Percentiles rank a stretch among this genome's conserved stretches.
These are phyloP conservation scores for Leccinum variicolor DNA, from an alignment of 768 basidiomycete species.

Conservation along the genomic window DNA sequence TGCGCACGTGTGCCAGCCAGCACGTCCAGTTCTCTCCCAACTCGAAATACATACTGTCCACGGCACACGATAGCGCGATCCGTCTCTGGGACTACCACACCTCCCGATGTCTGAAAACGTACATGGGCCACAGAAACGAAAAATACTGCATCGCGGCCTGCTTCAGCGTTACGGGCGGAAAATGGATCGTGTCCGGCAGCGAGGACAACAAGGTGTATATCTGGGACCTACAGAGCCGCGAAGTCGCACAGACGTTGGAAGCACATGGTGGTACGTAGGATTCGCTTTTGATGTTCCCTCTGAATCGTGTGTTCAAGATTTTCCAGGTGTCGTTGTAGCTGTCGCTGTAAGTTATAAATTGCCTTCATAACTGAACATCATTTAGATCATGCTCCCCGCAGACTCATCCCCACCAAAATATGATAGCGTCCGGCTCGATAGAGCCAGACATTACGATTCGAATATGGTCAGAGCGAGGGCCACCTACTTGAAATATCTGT, in stretches of 20 bases:
- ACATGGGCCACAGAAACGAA: conserved; percentile 76
- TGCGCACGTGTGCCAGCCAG: conserved; percentile 47
- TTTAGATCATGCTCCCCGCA: conserved; percentile 25
- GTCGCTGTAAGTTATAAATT: conserved; percentile 62
- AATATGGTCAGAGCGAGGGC: conserved; percentile 68
- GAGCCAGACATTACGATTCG: conserved; percentile 80
- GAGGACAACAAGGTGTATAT: conserved; percentile 89
- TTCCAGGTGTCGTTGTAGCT: conserved; percentile 62
- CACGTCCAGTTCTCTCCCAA: conserved; percentile 95
- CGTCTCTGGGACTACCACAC: conserved; percentile 95
- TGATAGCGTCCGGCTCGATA: conserved; percentile 85
- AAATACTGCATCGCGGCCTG: conserved; percentile 84
- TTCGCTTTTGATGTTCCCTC: not conserved
- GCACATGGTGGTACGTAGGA: conserved; percentile 61
- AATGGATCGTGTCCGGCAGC: conserved; percentile 89
- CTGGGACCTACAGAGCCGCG: conserved; percentile 89
- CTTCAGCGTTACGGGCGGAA: conserved; percentile 81
- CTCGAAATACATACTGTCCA: conserved; percentile 90
- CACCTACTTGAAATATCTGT: conserved; percentile 7
- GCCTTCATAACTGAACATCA: not conserved
- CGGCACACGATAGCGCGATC: conserved; percentile 89
- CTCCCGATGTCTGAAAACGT: conserved; percentile 87
- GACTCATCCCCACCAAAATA: conserved; percentile 85
- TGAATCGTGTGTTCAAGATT: not conserved
- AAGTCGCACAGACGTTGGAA: conserved; percentile 76